Evolutionary conservation across 2,329 filamentous ascomycete genomes (phyloP), one percentile per base, ranked within the genome.

Genomic region (Pestalotiopsis sp.): DNA sequence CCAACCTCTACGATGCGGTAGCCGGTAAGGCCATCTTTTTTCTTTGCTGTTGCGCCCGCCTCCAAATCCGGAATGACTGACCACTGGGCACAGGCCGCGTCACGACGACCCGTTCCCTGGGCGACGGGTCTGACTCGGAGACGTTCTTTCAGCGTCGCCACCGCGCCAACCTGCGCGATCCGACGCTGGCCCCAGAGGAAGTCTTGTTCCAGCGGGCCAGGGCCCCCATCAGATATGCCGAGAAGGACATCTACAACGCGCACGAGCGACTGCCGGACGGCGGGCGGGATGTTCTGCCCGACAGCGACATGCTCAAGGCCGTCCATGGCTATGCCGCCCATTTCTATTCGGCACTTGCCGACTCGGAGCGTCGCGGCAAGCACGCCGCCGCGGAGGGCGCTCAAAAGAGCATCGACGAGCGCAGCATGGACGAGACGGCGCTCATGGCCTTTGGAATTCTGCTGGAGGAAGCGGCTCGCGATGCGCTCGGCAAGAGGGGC

Each of bases 381-480:
- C n/a, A 7, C 12, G 31, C 14, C 14, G 27, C 14, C 57, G 69
- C 71, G 65, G 52, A 62, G 55, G 41, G 36, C 27, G 66, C 45
- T 70, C 68, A 27, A 57, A 64, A 31, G 38, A 78, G 77, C 65
- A 74, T 86, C 49, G 84, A 88, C 69, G 85, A 88, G 76, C 78
- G 85, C 71, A 92, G 89, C 77, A 88, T 95, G 87, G 92, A 95
- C 75, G 93, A 93, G 81, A 93, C 92, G 14, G 92, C 92, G 3
- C 83, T 95, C 68, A 81, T 95, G 66, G 92, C 92, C 1, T 84
- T 95, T 74, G 92, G 92, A 1, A 89, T 95, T 63, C 79, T 95
- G 68, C 81, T 95, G 57, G 92, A 95, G 79, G 93, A 95, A 79
- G 87, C 88, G 2, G 85, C 87, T 17, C 83, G 85, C 55, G 87